Percentiles rank a stretch among this genome's conserved stretches.
phyloP scores from a whole-genome alignment of 352 stramenopile species.

The Blastocystis hominis region DNA sequence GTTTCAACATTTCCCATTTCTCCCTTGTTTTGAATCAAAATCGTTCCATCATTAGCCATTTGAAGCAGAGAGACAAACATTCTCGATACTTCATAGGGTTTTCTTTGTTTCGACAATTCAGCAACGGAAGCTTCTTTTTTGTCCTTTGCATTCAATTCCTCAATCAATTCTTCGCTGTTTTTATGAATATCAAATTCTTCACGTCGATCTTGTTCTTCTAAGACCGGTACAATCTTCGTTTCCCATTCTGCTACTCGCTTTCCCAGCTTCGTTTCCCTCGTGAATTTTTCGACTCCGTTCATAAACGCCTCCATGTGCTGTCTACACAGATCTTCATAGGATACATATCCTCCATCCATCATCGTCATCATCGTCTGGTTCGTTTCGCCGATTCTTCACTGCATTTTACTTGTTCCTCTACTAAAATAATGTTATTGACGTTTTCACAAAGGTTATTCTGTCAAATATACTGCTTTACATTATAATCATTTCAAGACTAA shows the following conservation, averaged over 20 bases:
- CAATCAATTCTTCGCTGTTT: neutral
- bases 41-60: too few species aligned
- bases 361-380: conserved; percentile 4
- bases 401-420: too few species aligned
- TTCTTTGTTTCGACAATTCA: neutral
- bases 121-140: conserved; percentile 11
- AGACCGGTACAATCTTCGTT: neutral
- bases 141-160: neutral
- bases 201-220: conserved; percentile 1
- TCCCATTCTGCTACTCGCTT: conserved; percentile 38
- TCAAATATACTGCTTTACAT: too few species aligned
- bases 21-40: too few species aligned
- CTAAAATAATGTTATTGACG: too few species aligned
- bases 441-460: too few species aligned
- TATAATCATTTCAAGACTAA: too few species aligned
- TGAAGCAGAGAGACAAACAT: conserved; percentile 38
- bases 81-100: conserved; percentile 8
- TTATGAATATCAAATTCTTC: conserved; percentile 11
- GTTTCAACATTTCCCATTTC: too few species aligned
- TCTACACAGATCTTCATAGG: conserved; percentile 19
- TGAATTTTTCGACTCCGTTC: conserved; percentile 14
- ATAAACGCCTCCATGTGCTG: conserved; percentile 38
- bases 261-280: conserved; percentile 2
- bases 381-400: neutral
- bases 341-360: neutral